phyloP scores from a whole-genome alignment of 2,329 filamentous ascomycete genomes.

The Alternaria hordeiaustralica region DNA sequence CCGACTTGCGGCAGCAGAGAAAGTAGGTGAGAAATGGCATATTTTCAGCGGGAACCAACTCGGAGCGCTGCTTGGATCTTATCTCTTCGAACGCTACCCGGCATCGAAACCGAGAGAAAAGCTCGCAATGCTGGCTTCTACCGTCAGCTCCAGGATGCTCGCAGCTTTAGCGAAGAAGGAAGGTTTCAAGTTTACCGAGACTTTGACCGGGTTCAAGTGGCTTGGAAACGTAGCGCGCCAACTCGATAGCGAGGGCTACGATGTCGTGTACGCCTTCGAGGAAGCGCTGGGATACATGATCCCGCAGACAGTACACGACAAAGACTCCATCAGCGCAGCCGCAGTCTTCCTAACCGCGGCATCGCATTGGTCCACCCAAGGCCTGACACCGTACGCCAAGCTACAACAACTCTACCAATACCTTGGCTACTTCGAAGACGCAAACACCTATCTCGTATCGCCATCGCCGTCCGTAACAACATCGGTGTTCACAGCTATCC shows the following conservation, averaged over 20 bases:
- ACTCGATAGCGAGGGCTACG: slow-evolving; percentile 56
- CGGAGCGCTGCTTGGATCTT: slow-evolving; percentile 65
- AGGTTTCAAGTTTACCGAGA: slow-evolving; percentile 65
- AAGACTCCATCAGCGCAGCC: slow-evolving; percentile 68
- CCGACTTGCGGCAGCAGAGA: slow-evolving; percentile 67
- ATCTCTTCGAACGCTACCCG: slow-evolving; percentile 59
- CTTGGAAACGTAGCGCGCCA: slow-evolving; percentile 66
- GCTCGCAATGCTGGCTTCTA: slow-evolving; percentile 66
- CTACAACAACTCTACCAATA: slow-evolving; percentile 63
- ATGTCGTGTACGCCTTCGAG: slow-evolving; percentile 66
- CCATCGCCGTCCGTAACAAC: slow-evolving; percentile 61
- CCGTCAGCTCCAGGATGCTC: slow-evolving; percentile 70
- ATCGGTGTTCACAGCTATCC: slow-evolving; percentile 62
- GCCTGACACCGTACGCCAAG: slow-evolving; percentile 63
- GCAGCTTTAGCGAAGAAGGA: slow-evolving; percentile 61
- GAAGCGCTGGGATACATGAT: slow-evolving; percentile 74
- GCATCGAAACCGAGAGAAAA: slow-evolving; percentile 45
- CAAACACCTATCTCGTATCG: slow-evolving; percentile 69
- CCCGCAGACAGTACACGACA: slow-evolving; percentile 66
- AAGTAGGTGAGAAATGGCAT: slow-evolving; percentile 63
- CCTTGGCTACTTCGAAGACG: slow-evolving; percentile 67
- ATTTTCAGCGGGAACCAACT: slow-evolving; percentile 71
- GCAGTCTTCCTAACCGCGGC: slow-evolving; percentile 64
- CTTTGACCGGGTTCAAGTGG: slow-evolving; percentile 73
- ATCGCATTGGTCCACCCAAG: slow-evolving; percentile 58